These are phyloP conservation scores for Trichoderma harzianum DNA, from an alignment of 2,329 filamentous ascomycete genomes.

Conservation along the genomic window DNA sequence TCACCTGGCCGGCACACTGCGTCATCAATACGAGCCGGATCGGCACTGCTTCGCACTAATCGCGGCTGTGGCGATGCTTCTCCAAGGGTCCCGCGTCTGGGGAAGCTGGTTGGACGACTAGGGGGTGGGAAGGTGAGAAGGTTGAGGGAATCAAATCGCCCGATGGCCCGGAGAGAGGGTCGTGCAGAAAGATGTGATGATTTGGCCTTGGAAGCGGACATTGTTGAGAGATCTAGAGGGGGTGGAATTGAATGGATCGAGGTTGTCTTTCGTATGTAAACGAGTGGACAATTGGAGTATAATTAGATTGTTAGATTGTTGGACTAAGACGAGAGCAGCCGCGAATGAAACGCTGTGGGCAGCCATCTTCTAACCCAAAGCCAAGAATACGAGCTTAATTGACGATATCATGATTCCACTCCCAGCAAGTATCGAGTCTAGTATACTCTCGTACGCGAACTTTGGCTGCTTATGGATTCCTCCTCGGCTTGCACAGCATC, in stretches of 20 bases:
- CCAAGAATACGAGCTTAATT: conserved; percentile 10
- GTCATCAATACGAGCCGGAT: conserved; percentile 20
- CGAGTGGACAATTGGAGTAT: not conserved
- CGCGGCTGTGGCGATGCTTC: conserved; percentile 14
- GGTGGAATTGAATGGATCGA: not conserved
- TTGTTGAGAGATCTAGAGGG: not conserved
- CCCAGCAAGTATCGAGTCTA: not conserved
- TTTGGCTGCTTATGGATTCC: not conserved
- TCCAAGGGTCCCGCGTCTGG: not conserved
- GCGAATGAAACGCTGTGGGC: not conserved
- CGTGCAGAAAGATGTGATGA: not conserved
- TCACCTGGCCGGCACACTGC: conserved; percentile 15
- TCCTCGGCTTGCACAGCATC: not conserved
- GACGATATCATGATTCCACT: not conserved
- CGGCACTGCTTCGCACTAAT: conserved; percentile 6
- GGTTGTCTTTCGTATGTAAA: not conserved
- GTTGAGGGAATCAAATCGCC: not conserved
- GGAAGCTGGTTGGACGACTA: conserved; percentile 4
- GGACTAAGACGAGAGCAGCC: not conserved
- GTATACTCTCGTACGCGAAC: not conserved
- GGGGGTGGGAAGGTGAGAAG: not conserved
- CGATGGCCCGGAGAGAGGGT: not conserved
- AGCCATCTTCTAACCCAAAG: conserved; percentile 1
- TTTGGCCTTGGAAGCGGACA: not conserved
- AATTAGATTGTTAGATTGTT: not conserved